Evolutionary conservation across 106 monocot species (phyloP).

Genomic region (Acanthochlamys bracteata): DNA sequence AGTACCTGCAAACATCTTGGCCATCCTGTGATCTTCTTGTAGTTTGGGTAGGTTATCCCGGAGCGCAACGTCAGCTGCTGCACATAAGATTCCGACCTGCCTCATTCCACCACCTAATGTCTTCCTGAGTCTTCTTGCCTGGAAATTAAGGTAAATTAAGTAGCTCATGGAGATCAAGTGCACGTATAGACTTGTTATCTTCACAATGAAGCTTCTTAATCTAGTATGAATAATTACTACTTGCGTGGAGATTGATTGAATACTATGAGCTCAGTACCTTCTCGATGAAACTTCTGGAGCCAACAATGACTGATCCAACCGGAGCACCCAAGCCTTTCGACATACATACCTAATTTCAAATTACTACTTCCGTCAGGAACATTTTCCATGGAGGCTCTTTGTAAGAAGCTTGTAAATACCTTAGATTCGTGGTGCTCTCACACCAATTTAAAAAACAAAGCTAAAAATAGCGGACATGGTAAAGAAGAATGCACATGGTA

Average conservation of each 20-base stretch:
- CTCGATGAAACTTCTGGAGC: conserved; percentile 63
- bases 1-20: conserved; percentile 74
- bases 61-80: conserved; percentile 76
- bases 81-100: conserved; percentile 89
- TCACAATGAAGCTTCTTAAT: conserved; percentile 54
- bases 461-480: background rate
- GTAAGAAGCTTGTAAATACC: too few relatives aligned
- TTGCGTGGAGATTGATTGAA: too few relatives aligned
- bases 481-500: background rate
- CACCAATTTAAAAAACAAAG: background rate
- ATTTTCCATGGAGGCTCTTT: background rate
- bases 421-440: too few relatives aligned
- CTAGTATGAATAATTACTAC: too few relatives aligned
- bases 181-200: conserved; percentile 28
- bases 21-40: conserved; percentile 67
- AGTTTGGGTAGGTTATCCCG: conserved; percentile 68
- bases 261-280: too few relatives aligned
- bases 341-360: conserved; percentile 61
- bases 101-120: conserved; percentile 96
- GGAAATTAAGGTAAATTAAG: conserved; percentile 4
- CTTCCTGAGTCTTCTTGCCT: conserved; percentile 88
- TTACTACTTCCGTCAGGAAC: background rate
- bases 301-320: conserved; percentile 90
- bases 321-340: conserved; percentile 98
- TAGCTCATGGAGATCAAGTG: too few relatives aligned